These are phyloP conservation scores for Microsporum ferrugineum DNA, from an alignment of 2,329 filamentous ascomycete genomes.

Conservation along the genomic window DNA sequence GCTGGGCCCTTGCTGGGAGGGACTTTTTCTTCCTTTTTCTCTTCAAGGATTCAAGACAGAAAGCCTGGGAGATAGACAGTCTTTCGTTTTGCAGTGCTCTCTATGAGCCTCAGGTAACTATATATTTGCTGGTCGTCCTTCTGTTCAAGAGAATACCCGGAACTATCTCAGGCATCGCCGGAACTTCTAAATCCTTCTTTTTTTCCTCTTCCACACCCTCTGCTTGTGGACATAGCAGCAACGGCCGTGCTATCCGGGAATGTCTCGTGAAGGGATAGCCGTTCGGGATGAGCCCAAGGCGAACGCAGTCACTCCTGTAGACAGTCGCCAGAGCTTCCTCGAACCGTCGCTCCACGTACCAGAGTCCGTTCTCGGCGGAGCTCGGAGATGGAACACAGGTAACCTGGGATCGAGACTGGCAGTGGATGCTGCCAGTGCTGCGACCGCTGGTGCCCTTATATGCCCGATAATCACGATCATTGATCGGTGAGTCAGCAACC, in stretches of 20 bases:
- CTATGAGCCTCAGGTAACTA: too few relatives aligned
- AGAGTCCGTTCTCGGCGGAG: not conserved
- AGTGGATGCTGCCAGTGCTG: conserved; percentile 58
- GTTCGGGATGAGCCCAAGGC: not conserved
- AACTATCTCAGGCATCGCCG: not conserved
- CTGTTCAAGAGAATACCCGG: not conserved
- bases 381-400: conserved; percentile 58
- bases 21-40: not conserved
- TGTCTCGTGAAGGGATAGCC: not conserved
- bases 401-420: conserved; percentile 56
- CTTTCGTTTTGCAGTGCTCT: not conserved
- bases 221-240: not conserved
- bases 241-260: not conserved
- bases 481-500: conserved; percentile 53
- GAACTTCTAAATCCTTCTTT: not conserved
- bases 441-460: conserved; percentile 60
- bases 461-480: conserved; percentile 80
- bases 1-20: not conserved
- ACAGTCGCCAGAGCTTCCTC: conserved; percentile 4
- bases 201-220: not conserved
- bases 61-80: not conserved
- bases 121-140: not conserved
- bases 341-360: conserved; percentile 8
- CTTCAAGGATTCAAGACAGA: not conserved
- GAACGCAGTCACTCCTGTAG: not conserved